Evolutionary conservation across 2,329 filamentous ascomycete species (phyloP), one percentile per base, ranked within the genome.

Genomic region (Cladosporium sp.): DNA sequence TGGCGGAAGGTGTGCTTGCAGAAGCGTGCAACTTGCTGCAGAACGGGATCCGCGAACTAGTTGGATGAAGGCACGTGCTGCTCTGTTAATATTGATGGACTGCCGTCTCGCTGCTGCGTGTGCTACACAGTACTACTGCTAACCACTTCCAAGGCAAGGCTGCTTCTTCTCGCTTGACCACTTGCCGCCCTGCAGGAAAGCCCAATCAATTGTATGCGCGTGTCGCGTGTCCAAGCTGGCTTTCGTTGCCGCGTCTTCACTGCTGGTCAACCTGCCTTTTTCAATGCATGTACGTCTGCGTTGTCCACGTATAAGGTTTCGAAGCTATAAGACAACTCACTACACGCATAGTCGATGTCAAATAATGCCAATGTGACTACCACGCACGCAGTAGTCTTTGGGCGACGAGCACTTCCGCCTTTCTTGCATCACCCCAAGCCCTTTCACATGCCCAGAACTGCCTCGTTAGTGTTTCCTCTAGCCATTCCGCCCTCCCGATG

Each of bases 381-480:
- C 16, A 53, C 26, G 7, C 49, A 2, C 2, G 18, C 39, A n/a
- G 5, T 43, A n/a, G 5, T 43, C 18, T 7, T 21, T 21, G 39
- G 39, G 39, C 25, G 5, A 53, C 49, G 30, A 53, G 49, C 51
- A 2, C 28, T 54, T 30, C 26, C 51, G 51, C 26, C 26, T 32
- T 30, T 54, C 14, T 21, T 28, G 25, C 51, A 54, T 54, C 51
- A 32, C 49, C 13, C 23, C 51, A 18, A 30, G 51, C 51, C 26
- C 51, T 54, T 54, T 54, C 51, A 54, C 51, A 54, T 54, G 51
- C 51, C 51, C 28, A 54, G 25, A 21, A 5, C 51, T 54, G 26
- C 49, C 16, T 16, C 14, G 25, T 28, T 53, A 53, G 49, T 8
- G 25, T 53, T 51, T 53, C 25, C 11, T 18, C 49, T 53, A 30